Evolutionary conservation across 2,329 filamentous ascomycete species (phyloP), one percentile per base, ranked within the genome.

Genomic region (Ceratocystis cacaofunesta): DNA sequence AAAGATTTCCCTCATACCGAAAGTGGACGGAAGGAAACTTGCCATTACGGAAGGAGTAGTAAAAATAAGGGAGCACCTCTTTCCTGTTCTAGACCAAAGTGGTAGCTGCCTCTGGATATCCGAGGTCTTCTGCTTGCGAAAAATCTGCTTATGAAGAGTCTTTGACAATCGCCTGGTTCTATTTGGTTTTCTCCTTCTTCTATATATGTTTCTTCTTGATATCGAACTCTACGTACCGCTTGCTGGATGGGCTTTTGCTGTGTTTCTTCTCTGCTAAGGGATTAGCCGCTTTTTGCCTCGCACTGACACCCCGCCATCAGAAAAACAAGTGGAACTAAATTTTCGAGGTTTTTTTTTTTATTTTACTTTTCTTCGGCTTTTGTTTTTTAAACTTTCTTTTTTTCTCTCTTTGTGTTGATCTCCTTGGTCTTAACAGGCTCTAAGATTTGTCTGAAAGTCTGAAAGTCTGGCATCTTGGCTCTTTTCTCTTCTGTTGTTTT

Each of bases 221-320:
- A 41, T 41, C 36, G 10, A 41, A 15, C 36, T 41, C 36, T 41
- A 4, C 10, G 12, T 4, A 12, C 12, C 12, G 36, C 8, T 41
- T 41, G 36, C 36, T 41, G 10, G 10, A 41, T 41, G 36, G 36
- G 36, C n/a, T 62, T 22, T 46, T 48, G 28, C 19, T 62, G 44
- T 46, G 7, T 48, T 17, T 48, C 28, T 62, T 62, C 19, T 36
- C 32, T 58, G 32, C 17, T 36, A 58, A 58, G 55, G 28, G 55
- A 58, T 58, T 58, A 58, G 30, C 55, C 55, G 55, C 55, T 58
- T 58, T 58, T 58, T 25, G 55, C 55, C 28, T 58, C 55, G 55
- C 55, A 58, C 61, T 62, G 61, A 62, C 61, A 62, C 61, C 61
- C 61, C 61, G 44, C 61, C 61, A 62, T 48, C 17, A 50, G 50